Base-by-base conservation (phyloP, 306 rosid genomes). In the Medicago arabica region DNA sequence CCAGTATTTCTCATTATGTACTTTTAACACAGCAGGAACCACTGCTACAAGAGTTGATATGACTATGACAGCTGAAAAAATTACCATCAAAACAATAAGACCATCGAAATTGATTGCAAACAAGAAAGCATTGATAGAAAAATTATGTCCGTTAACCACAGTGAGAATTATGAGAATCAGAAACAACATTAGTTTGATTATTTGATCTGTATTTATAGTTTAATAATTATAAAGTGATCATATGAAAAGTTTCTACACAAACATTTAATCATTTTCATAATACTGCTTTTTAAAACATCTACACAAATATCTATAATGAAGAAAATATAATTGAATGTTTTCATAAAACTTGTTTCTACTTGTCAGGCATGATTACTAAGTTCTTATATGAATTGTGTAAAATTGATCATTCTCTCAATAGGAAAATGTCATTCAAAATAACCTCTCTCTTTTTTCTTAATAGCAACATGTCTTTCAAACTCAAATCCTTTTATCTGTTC, bases 11-110 rank as follows among this genome's bases (percentile, higher is more conserved):
- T 49, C 83, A 13, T 89, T 82, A 50, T 77, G 86, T 21, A 75
- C 76, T 74, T 74, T 85, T 18, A 96, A 61, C 7, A 65, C 86
- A 2, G 76, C 13, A 54, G 99, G 98, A 80, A 89, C 65, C 79
- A 85, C 90, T 1, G 90, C 93, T 31, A 89, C 14, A n/a, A 85
- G 80, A 47, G 76, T 1, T 41, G 98, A 85, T 81, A 87, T 67
- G 46, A 87, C 38, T 23, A 96, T 78, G 60, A 96, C 92, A 31
- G 86, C 99, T 96, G 91, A 79, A 85, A 63, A 72, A 6, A 69
- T 41, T 69, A 64, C 8, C 78, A 75, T 18, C 50, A 75, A 76
- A 58, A 73, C 28, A 28, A n/a, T 54, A 57, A 75, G 82, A 43
- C 39, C 71, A 58, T n/a, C 38, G 14, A 75, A 34, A 66, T 41